Conservation (phyloP, 1,284 basidiomycete species). For the Fistulina hepatica region DNA sequence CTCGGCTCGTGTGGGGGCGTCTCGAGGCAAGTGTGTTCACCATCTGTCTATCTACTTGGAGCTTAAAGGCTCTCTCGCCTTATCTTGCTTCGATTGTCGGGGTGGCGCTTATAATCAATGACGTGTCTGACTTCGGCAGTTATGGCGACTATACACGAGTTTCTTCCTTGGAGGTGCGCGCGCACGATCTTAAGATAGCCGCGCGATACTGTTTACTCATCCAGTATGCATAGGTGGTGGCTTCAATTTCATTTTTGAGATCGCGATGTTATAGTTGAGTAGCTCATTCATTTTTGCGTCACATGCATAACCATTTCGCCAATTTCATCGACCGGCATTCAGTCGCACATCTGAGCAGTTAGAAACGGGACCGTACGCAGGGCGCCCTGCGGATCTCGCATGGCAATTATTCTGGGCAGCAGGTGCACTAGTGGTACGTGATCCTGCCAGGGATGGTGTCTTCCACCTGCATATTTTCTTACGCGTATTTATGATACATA, state of each 20-base stretch:
- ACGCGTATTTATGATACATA: slow-evolving; percentile 13
- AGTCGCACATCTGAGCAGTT: slow-evolving; percentile 58
- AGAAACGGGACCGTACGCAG: slow-evolving; percentile 48
- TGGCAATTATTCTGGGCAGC: slow-evolving; percentile 60
- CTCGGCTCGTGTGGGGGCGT: slow-evolving; percentile 31
- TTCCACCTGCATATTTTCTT: background rate
- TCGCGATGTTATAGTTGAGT: slow-evolving; percentile 77
- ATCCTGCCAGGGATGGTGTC: background rate
- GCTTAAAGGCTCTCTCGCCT: background rate
- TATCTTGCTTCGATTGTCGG: background rate
- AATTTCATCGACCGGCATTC: background rate
- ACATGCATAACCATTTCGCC: slow-evolving; percentile 2
- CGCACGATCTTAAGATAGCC: background rate
- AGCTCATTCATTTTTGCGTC: too few relatives aligned
- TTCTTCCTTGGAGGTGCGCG: slow-evolving; percentile 68
- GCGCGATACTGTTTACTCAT: background rate
- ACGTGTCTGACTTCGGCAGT: too few relatives aligned
- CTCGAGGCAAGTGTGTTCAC: slow-evolving; percentile 39
- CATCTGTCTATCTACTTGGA: slow-evolving; percentile 1
- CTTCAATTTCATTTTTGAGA: slow-evolving; percentile 59
- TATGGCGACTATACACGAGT: slow-evolving; percentile 70
- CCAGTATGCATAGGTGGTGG: slow-evolving; percentile 33
- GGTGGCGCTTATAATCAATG: background rate
- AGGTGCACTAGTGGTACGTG: slow-evolving; percentile 48
- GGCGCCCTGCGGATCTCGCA: slow-evolving; percentile 58